Evolutionary conservation across 441 rosid genomes (phyloP), one percentile per base, ranked within the genome.

Genomic region (Arabidopsis lyrata): DNA sequence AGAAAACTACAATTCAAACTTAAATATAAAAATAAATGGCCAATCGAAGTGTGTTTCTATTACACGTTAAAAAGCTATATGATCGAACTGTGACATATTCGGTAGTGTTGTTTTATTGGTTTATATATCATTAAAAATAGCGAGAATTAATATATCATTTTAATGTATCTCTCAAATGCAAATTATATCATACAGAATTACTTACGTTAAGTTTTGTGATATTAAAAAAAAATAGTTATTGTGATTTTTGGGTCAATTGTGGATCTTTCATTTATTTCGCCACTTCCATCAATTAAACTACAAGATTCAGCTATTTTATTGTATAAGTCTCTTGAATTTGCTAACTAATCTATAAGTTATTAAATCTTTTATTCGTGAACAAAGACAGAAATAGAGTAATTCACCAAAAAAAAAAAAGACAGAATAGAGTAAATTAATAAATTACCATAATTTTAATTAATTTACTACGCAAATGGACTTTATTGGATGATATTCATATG

Each of bases 1-100:
- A 65, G n/a, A 39, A 49, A 53, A 53, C 45, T 31, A 39, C 44
- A 52, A 5, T 42, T 53, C 18, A 72, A 53, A 63, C 55, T 31
- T n/a, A n/a, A n/a, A n/a, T n/a, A n/a, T n/a, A n/a, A n/a, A n/a
- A n/a, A n/a, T 3, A 67, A 71, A 48, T 64, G 69, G 45, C 9
- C 57, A 20, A 18, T 50, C 9, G 8, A 49, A 35, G 16, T 13
- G 59, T 65, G 24, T 27, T 27, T 27, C 31, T 27, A 27, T 3
- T 27, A 27, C 31, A 27, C 3, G 31, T 27, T 27, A 27, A 27
- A 27, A 27, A 27, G 4, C 31, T 0, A 27, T 27, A 27, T 27
- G 5, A 66, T 53, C 27, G 6, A 36, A 22, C 39, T 36, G 15
- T 53, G 41, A 24, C 12, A 47, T 3, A 27, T 15, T 5, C 50